These are phyloP conservation scores for Buddleja alternifolia DNA, from an alignment of 257 asterid species.

Conservation along the genomic window DNA sequence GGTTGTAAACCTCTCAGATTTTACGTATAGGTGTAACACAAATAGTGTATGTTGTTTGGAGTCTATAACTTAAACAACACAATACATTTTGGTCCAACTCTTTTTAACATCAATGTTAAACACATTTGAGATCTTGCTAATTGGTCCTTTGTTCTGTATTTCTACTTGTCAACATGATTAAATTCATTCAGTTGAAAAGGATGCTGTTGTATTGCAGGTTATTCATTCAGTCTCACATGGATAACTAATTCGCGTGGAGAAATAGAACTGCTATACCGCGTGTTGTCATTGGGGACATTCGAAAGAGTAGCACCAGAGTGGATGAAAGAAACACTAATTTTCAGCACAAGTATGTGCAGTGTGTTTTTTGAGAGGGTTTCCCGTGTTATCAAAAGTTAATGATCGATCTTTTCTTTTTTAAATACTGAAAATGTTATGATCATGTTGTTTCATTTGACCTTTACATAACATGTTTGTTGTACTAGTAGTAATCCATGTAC, in stretches of 20 bases:
- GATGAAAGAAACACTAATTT: constrained; percentile 74
- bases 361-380: constrained; percentile 71
- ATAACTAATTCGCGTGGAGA: constrained; percentile 52
- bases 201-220: constrained; percentile 54
- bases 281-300: constrained; percentile 72
- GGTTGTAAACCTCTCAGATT: too few relatives aligned
- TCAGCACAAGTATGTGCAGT: constrained; percentile 73
- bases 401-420: not conserved
- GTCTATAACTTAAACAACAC: not conserved
- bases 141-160: not conserved
- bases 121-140: constrained; percentile 3
- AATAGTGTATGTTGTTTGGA: too few relatives aligned
- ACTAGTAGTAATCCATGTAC: too few relatives aligned
- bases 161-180: too few relatives aligned
- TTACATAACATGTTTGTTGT: too few relatives aligned
- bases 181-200: not conserved
- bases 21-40: too few relatives aligned
- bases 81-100: not conserved
- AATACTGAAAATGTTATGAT: not conserved
- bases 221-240: constrained; percentile 79
- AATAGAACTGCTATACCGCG: constrained; percentile 59
- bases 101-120: not conserved
- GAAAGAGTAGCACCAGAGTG: constrained; percentile 86
- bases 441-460: too few relatives aligned
- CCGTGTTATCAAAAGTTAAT: constrained; percentile 49